phyloP scores from a whole-genome alignment of 1,139 yeast genomes.

The Yamadazyma taylorii region DNA sequence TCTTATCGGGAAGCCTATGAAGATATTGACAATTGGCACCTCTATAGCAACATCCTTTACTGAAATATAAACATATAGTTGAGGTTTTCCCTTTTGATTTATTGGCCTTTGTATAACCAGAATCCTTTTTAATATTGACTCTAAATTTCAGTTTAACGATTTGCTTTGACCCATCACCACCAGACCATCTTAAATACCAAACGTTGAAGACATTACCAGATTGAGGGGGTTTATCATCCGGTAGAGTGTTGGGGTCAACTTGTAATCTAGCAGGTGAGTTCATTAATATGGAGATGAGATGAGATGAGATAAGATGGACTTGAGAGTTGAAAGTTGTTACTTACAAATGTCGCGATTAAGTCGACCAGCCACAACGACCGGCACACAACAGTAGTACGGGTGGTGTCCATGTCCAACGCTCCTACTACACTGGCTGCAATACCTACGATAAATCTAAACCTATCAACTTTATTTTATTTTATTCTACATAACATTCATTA shows the following conservation, averaged over 20 bases:
- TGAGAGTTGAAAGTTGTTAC: not conserved
- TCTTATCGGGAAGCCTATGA: constrained; percentile 67
- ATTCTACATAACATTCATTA: constrained; percentile 1
- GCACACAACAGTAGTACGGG: too few species aligned
- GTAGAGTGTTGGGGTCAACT: constrained; percentile 64
- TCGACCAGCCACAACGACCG: too few species aligned
- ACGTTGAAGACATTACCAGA: constrained; percentile 79
- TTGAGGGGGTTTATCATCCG: constrained; percentile 72
- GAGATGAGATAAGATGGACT: too few species aligned
- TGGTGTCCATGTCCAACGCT: too few species aligned
- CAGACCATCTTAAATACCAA: constrained; percentile 89
- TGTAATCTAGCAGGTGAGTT: constrained; percentile 60
- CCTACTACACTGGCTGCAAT: too few species aligned
- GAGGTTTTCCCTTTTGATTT: constrained; percentile 18
- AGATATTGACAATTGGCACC: constrained; percentile 75
- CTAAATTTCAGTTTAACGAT: constrained; percentile 41
- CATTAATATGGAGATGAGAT: constrained; percentile 6
- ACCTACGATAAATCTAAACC: not conserved
- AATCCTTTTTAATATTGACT: constrained; percentile 60
- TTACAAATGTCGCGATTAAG: not conserved
- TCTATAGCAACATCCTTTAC: constrained; percentile 81
- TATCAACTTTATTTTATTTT: not conserved
- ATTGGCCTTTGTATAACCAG: constrained; percentile 77
- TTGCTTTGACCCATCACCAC: constrained; percentile 52
- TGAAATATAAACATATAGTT: constrained; percentile 78